These are phyloP conservation scores for Amylostereum areolatum DNA, from an alignment of 1,284 basidiomycete genomes.

Conservation along the genomic window DNA sequence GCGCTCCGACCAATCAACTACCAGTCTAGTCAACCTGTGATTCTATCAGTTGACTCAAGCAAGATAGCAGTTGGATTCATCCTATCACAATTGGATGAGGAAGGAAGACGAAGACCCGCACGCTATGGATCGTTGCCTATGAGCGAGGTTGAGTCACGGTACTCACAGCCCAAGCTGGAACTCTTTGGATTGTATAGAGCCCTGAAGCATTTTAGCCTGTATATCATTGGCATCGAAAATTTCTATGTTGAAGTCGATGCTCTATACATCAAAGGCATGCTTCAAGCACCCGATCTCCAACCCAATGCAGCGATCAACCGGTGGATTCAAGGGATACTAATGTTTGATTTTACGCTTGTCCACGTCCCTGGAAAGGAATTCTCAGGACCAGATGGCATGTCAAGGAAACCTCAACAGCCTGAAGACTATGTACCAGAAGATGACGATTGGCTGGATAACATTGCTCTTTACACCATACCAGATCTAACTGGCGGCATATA, in stretches of 20 bases:
- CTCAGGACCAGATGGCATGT: constrained; percentile 24
- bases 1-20: constrained; percentile 25
- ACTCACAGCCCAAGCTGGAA: constrained; percentile 36
- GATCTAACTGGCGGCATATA: no score
- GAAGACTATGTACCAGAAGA: no score
- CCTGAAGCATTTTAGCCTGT: constrained; percentile 18
- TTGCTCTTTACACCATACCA: no score
- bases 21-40: constrained; percentile 22
- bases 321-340: constrained; percentile 31
- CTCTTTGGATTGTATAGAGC: constrained; percentile 33
- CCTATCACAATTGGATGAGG: constrained; percentile 22
- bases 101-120: constrained; percentile 1
- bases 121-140: constrained; percentile 22
- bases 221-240: constrained; percentile 27
- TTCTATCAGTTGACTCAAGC: no score
- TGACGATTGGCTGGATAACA: no score
- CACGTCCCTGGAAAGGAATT: constrained; percentile 27
- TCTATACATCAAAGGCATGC: constrained; percentile 32
- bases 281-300: constrained; percentile 28
- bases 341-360: constrained; percentile 30
- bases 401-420: constrained; percentile 16
- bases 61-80: constrained; percentile 26
- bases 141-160: constrained; percentile 28
- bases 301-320: constrained; percentile 33
- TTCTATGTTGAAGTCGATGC: constrained; percentile 30